phyloP scores from a whole-genome alignment of 169 alveolate species.

The Plasmodium reichenowi region DNA sequence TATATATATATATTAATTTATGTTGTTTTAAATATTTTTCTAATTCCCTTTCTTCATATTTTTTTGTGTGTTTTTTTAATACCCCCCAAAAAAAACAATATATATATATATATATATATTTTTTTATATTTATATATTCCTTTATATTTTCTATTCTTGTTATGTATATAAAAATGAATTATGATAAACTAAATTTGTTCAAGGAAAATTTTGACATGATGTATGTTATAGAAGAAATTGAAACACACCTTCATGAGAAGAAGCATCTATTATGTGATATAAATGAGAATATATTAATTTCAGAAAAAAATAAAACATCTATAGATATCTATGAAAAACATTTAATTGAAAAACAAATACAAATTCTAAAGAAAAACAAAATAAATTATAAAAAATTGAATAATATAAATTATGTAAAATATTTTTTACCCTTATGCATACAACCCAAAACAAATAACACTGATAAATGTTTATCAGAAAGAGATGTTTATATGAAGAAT shows the following conservation, averaged over 20 bases:
- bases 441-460: conserved; percentile 74
- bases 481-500: conserved; percentile 10
- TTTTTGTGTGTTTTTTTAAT: too few species aligned
- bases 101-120: too few species aligned
- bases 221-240: conserved; percentile 23
- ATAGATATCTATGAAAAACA: conserved; percentile 34
- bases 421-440: conserved; percentile 59
- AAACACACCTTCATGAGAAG: conserved; percentile 10
- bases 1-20: too few species aligned
- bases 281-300: conserved; percentile 1
- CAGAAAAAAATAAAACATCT: conserved; percentile 16
- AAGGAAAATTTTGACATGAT: conserved; percentile 39
- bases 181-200: conserved; percentile 49
- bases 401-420: conserved; percentile 51
- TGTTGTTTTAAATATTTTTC: too few species aligned
- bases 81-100: too few species aligned
- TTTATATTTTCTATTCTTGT: too few species aligned
- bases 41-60: too few species aligned
- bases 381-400: conserved; percentile 22
- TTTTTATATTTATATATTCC: too few species aligned
- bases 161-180: background rate
- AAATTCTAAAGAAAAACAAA: conserved; percentile 26
- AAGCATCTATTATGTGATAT: conserved; percentile 46
- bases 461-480: conserved; percentile 18
- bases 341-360: conserved; percentile 24